Evolutionary conservation across 768 basidiomycete species (phyloP).

Genomic region (Saitozyma sp.): DNA sequence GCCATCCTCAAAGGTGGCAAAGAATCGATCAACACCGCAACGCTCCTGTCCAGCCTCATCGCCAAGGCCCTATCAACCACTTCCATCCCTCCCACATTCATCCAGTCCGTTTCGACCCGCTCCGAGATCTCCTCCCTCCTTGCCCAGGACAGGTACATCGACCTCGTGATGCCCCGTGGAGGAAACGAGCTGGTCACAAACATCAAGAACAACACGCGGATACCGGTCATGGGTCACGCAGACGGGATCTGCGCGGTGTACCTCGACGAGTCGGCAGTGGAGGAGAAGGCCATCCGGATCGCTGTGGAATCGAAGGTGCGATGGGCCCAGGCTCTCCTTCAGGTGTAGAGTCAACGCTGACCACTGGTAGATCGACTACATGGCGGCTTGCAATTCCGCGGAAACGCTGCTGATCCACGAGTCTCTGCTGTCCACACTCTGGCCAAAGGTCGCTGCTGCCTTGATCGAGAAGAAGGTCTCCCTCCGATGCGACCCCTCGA

Average conservation of each 20-base stretch:
- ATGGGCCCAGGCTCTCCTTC: background rate
- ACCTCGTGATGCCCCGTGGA: conserved; percentile 93
- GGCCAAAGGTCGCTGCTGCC: conserved; percentile 80
- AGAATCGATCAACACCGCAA: conserved; percentile 80
- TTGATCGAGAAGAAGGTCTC: conserved; percentile 65
- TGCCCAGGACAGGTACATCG: conserved; percentile 84
- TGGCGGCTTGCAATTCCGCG: conserved; percentile 89
- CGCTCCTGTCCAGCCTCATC: conserved; percentile 75
- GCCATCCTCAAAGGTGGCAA: conserved; percentile 98
- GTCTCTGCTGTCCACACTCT: conserved; percentile 67
- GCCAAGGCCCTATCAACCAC: conserved; percentile 72
- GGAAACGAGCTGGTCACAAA: conserved; percentile 83
- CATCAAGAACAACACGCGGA: conserved; percentile 86
- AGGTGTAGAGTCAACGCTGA: background rate
- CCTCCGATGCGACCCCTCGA: conserved; percentile 72
- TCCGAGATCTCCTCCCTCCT: conserved; percentile 86
- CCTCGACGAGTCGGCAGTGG: conserved; percentile 77
- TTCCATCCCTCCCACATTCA: conserved; percentile 71
- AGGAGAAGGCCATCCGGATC: conserved; percentile 75
- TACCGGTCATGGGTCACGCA: conserved; percentile 98
- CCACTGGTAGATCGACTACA: conserved; percentile 75
- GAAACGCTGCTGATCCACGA: conserved; percentile 88
- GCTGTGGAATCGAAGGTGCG: conserved; percentile 87
- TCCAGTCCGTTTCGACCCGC: conserved; percentile 88
- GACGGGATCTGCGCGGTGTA: conserved; percentile 92